Evolutionary conservation across 1,139 yeast genomes (phyloP), one percentile per base, ranked within the genome.

Genomic region (Candida pseudoviswanathii): DNA sequence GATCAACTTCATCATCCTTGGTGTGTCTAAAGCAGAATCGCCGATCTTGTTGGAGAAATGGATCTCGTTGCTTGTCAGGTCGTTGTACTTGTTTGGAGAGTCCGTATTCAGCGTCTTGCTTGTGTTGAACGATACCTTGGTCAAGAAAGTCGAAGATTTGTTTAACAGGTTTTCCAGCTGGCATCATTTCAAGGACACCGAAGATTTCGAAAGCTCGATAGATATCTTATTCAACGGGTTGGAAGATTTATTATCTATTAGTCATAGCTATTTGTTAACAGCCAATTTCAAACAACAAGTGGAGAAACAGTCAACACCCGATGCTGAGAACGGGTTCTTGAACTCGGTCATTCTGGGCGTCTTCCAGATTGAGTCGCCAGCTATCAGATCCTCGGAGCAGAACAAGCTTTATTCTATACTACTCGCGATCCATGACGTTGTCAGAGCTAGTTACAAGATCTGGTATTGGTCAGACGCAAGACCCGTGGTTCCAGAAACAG

Each of bases 341-440:
- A 90, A 90, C 0, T 82, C 81, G 51, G 92, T 89, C 9, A 86
- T 87, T 45, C 91, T 89, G 55, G 96, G 96, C 2, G 97, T 91
- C 0, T 89, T 92, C 61, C 87, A 85, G 51, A 82, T 87, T 8
- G 97, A 91, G 56, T 77, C 89, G 0, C 87, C 91, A 0, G 75
- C 77, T 5, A 77, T 78, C 4, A 71, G 82, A 45, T 72, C 81
- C 2, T 80, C 80, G 25, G 82, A 82, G 31, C 84, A 77, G 49
- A 75, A 75, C 50, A 80, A 82, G 50, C 67, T 85, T 29, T 73
- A 78, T 52, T 76, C 86, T 0, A 76, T 86, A 3, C 64, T 86
- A 26, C 71, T 81, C 40, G 81, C 95, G 8, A 81, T 89, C 62
- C 86, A 81, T 52, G 84, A 80, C 55, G 82, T 88, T 0, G 77